Evolutionary conservation across 2,329 filamentous ascomycete species (phyloP).

Genomic region (Colletotrichum ledebouriae): DNA sequence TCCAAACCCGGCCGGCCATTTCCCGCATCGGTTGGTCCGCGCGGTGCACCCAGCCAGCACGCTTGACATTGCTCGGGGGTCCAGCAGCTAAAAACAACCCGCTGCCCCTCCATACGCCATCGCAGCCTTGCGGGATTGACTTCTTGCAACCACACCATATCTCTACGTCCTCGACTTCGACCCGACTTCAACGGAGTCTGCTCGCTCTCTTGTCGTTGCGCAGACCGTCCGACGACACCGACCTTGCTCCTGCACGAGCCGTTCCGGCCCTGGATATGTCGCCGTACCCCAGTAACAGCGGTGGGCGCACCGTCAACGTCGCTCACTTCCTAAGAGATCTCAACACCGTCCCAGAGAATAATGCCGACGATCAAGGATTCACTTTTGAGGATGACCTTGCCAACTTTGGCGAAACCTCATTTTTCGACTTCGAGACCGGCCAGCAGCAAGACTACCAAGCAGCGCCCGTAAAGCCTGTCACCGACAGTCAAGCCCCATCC

Average conservation of each 20-base stretch:
- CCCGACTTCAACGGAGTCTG: slow-evolving; percentile 19
- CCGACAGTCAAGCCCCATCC: slow-evolving; percentile 47
- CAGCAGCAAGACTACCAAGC: slow-evolving; percentile 70
- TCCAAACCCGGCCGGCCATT: slow-evolving; percentile 15
- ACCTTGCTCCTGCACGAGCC: slow-evolving; percentile 9
- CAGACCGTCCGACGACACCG: slow-evolving; percentile 15
- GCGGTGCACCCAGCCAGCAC: slow-evolving; percentile 21
- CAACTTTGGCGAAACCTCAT: slow-evolving; percentile 86
- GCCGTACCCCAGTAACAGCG: slow-evolving; percentile 73
- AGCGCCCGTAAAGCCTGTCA: slow-evolving; percentile 60
- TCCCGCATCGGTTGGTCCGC: slow-evolving; percentile 25
- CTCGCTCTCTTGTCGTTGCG: slow-evolving; percentile 22
- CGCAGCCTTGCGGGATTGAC: slow-evolving; percentile 21
- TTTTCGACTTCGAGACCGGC: slow-evolving; percentile 83
- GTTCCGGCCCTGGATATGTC: slow-evolving; percentile 66
- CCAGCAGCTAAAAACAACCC: slow-evolving; percentile 28
- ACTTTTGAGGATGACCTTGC: slow-evolving; percentile 79
- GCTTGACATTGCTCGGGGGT: slow-evolving; percentile 18
- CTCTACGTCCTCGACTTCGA: slow-evolving; percentile 32
- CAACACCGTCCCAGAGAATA: slow-evolving; percentile 74
- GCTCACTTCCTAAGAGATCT: slow-evolving; percentile 90
- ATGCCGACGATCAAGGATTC: slow-evolving; percentile 71
- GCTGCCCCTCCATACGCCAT: slow-evolving; percentile 35
- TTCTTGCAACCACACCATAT: slow-evolving; percentile 36
- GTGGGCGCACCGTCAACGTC: slow-evolving; percentile 86